phyloP scores from a whole-genome alignment of 345 rosid species.

The Jatropha curcas region DNA sequence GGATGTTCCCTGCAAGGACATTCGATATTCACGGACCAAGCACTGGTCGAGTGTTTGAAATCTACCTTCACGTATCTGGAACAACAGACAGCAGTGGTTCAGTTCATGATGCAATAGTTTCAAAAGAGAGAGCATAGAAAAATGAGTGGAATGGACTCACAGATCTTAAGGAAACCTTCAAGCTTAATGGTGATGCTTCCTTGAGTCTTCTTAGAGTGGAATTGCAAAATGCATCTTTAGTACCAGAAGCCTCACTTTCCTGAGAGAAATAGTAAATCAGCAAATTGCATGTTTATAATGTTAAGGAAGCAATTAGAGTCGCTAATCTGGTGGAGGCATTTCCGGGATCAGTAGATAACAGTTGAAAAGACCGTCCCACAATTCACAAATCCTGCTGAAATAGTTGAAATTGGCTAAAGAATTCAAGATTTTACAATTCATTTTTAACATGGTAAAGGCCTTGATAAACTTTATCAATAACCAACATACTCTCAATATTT shows the following conservation, averaged over 20 bases:
- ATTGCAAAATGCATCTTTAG: slow-evolving; percentile 66
- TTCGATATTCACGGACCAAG: slow-evolving; percentile 74
- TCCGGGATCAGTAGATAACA: background rate
- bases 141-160: slow-evolving; percentile 47
- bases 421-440: too few species aligned
- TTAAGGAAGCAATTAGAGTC: slow-evolving; percentile 2
- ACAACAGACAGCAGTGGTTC: slow-evolving; percentile 13
- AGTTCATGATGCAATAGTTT: background rate
- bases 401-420: background rate
- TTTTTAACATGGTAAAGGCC: too few species aligned
- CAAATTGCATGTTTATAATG: background rate
- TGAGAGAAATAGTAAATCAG: slow-evolving; percentile 27
- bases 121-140: background rate
- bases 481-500: too few species aligned
- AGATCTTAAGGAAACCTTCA: slow-evolving; percentile 89
- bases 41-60: slow-evolving; percentile 79
- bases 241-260: slow-evolving; percentile 60
- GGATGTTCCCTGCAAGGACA: slow-evolving; percentile 72
- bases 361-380: slow-evolving; percentile 1
- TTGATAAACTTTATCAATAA: too few species aligned
- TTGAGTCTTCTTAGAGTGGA: slow-evolving; percentile 63
- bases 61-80: slow-evolving; percentile 82
- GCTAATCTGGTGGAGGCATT: background rate
- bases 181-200: slow-evolving; percentile 82
- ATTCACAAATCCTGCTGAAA: background rate